Base-by-base conservation (phyloP, 2,329 filamentous ascomycete genomes). In the Apiospora malaysiana region DNA sequence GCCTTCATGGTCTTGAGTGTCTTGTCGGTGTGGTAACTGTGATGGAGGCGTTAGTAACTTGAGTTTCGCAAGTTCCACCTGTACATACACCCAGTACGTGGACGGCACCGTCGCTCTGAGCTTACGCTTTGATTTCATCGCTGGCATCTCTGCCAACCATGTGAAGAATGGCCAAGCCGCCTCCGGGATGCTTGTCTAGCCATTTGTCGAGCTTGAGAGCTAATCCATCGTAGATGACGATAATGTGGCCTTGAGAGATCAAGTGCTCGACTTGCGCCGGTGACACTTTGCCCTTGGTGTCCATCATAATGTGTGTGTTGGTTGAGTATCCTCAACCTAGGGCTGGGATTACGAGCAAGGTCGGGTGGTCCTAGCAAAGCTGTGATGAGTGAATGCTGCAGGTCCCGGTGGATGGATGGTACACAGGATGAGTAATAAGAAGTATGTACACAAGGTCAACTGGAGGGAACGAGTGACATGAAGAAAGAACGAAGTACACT, bases 121-220 rank as follows among this genome's bases (percentile, higher is more conserved):
- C 73, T 83, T 85, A 89, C 87, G 85, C 85, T 73, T 86, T 86
- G 75, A 89, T 89, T 76, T 90, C 87, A 76, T 89, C 86, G 25
- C 87, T 88, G 32, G 88, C 87, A 79, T 90, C 88, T 78, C 83
- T 84, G 70, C 88, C 88, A 4, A 89, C 85, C 87, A 89, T 90
- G 80, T 91, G 89, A 73, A 87, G 77, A 72, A 91, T 89, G 25
- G 88, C 87, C 37, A 91, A 80, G 18, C 83, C 81, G 43, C 89
- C 89, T 25, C 89, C 89, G 0, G 89, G 89, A 75, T 91, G 89
- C 70, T 81, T 84, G 70, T 85, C 78, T 74, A 90, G 83, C 89
- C 89, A 91, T 59, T 82, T 80, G 75, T 89, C 87, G 47, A 91
- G 85, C 70, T 84, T 82, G 74, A 91, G 81, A 21, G 88, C 85